These are phyloP conservation scores for Simmondsia chinensis DNA, from an alignment of 148 eudicot genomes.

Conservation along the genomic window DNA sequence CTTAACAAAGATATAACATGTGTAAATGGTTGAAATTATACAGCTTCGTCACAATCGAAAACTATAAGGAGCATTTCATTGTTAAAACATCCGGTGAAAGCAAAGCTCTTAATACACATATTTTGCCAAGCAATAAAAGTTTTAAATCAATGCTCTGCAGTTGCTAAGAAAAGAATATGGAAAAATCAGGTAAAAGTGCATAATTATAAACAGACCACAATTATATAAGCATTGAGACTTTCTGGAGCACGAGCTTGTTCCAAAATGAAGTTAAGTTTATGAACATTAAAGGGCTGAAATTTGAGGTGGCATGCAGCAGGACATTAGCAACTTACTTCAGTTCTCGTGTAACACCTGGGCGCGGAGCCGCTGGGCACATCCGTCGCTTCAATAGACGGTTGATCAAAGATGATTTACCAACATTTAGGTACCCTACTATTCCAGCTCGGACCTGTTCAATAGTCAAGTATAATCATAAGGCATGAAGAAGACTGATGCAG, in stretches of 20 bases:
- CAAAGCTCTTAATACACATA: too few species aligned
- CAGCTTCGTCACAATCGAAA: not conserved
- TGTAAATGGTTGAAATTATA: not conserved
- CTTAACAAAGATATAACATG: constrained; percentile 24
- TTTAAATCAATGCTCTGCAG: too few species aligned
- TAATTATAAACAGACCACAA: too few species aligned
- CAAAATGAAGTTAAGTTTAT: too few species aligned
- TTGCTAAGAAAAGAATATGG: too few species aligned
- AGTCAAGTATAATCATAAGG: constrained; percentile 7
- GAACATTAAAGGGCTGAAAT: too few species aligned
- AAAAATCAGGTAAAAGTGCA: constrained; percentile 4
- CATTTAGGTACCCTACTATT: constrained; percentile 96
- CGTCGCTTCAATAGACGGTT: constrained; percentile 94
- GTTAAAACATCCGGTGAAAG: too few species aligned
- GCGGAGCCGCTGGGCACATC: constrained; percentile 95
- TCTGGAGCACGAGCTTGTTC: too few species aligned
- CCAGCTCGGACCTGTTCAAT: constrained; percentile 88
- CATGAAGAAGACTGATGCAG: not conserved
- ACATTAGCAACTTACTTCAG: constrained; percentile 80
- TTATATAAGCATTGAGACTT: too few species aligned
- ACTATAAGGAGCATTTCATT: too few species aligned
- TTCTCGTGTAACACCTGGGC: constrained; percentile 92
- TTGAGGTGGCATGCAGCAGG: too few species aligned
- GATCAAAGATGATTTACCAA: constrained; percentile 94
- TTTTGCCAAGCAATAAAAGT: too few species aligned